These are phyloP conservation scores for Aspergillus campestris DNA, from an alignment of 495 filamentous ascomycete genomes.

Conservation along the genomic window DNA sequence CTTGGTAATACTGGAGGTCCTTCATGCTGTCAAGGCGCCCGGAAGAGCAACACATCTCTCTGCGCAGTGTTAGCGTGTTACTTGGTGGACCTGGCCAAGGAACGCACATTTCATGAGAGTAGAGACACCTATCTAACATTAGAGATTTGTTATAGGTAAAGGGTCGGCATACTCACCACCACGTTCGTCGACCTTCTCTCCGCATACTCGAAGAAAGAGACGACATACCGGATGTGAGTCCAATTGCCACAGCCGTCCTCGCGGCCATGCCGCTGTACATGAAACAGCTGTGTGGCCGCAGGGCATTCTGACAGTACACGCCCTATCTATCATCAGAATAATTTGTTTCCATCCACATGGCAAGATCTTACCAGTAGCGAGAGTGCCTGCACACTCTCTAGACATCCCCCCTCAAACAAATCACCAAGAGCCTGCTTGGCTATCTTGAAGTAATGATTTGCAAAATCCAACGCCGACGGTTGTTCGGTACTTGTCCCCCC, in stretches of 20 bases:
- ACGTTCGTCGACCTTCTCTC: slow-evolving; percentile 16
- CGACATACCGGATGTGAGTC: slow-evolving; percentile 18
- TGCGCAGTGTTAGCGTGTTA: not conserved
- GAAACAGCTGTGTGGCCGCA: slow-evolving; percentile 20
- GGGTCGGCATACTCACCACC: slow-evolving; percentile 13
- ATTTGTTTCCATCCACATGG: not conserved
- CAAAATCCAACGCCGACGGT: slow-evolving; percentile 17
- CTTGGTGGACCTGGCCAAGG: not conserved
- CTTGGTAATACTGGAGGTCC: slow-evolving; percentile 18
- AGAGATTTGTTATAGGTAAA: not conserved
- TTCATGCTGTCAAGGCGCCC: slow-evolving; percentile 24
- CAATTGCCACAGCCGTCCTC: slow-evolving; percentile 18
- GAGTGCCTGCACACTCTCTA: slow-evolving; percentile 20
- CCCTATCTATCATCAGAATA: slow-evolving; percentile 1
- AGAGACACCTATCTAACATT: slow-evolving; percentile 10
- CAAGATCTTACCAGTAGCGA: slow-evolving; percentile 11
- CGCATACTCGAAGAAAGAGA: slow-evolving; percentile 9
- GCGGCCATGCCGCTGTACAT: slow-evolving; percentile 22
- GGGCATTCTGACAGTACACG: slow-evolving; percentile 18
- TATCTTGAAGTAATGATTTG: slow-evolving; percentile 17
- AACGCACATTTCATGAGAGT: slow-evolving; percentile 17
- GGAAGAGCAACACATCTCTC: slow-evolving; percentile 24
- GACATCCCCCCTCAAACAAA: slow-evolving; percentile 18
- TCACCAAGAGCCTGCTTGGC: slow-evolving; percentile 15
- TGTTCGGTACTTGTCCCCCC: not conserved